phyloP scores from a whole-genome alignment of 768 basidiomycete genomes.

The Hygrocybe punicea region DNA sequence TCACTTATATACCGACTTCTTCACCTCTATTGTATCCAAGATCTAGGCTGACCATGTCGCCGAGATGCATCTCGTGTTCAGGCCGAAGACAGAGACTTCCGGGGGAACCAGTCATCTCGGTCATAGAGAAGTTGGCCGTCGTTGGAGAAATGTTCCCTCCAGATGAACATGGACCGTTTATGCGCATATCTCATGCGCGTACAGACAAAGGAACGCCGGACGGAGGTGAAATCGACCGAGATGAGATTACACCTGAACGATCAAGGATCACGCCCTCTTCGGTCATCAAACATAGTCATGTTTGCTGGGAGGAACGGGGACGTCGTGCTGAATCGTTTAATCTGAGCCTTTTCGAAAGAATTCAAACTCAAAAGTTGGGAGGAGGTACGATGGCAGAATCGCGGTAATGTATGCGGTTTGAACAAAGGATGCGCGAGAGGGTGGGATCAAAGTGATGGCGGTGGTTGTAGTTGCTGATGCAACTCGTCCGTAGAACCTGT shows the following conservation, averaged over 20 bases:
- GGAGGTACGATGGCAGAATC: background rate
- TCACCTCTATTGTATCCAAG: conserved; percentile 23
- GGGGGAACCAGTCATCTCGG: conserved; percentile 53
- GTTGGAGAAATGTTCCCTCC: conserved; percentile 57
- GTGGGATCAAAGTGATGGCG: conserved; percentile 7
- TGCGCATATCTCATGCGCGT: conserved; percentile 22
- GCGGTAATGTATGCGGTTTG: background rate
- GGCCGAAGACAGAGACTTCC: conserved; percentile 66
- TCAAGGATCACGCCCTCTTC: conserved; percentile 38
- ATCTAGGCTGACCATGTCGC: conserved; percentile 64
- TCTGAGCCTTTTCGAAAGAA: background rate
- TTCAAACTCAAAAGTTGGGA: background rate
- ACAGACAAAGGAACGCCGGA: conserved; percentile 23
- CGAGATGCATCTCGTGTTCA: conserved; percentile 71
- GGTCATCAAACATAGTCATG: conserved; percentile 69
- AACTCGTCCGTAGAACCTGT: conserved; percentile 17
- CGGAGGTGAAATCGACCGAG: conserved; percentile 25
- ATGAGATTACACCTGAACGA: background rate
- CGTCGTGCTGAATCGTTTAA: conserved; percentile 41
- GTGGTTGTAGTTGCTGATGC: conserved; percentile 22
- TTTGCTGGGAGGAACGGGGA: conserved; percentile 66
- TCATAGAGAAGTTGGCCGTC: conserved; percentile 63
- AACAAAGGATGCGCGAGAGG: background rate
- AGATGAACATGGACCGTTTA: conserved; percentile 38
- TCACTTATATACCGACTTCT: too few species aligned